Conservation (phyloP, 2,329 filamentous ascomycete genomes). For the Trichoderma sp. region DNA sequence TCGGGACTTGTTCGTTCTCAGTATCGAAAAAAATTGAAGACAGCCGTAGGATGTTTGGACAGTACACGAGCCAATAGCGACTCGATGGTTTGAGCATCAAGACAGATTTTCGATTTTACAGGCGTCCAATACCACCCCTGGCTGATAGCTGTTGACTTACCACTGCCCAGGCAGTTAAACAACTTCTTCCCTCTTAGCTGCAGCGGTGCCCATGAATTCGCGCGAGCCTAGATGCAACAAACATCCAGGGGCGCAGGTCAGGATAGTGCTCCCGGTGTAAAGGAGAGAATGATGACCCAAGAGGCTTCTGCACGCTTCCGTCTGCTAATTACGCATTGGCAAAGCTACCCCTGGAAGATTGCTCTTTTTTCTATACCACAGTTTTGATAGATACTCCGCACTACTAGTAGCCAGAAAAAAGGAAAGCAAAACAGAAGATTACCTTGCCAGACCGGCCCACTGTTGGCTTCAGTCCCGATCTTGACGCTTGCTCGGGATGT, state of each 20-base stretch:
- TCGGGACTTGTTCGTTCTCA: background rate
- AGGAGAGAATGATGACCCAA: background rate
- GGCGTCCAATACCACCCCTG: background rate
- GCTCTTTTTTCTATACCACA: background rate
- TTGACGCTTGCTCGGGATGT: background rate
- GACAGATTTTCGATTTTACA: background rate
- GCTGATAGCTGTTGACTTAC: background rate
- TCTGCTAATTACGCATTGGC: background rate
- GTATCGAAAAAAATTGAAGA: background rate
- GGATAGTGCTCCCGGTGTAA: background rate
- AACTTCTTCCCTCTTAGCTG: background rate
- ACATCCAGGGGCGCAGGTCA: background rate
- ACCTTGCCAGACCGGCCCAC: conserved; percentile 4
- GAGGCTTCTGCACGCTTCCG: background rate
- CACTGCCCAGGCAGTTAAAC: background rate
- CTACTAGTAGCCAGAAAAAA: background rate
- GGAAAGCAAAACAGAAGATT: background rate
- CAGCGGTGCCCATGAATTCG: background rate
- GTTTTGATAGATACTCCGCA: background rate
- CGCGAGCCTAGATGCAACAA: background rate
- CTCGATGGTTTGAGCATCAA: background rate
- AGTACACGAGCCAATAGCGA: background rate
- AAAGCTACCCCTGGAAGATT: background rate
- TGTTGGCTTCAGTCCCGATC: background rate
- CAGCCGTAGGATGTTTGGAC: background rate